Evolutionary conservation across 225 moss, liverwort and hornwort species (phyloP), one percentile per base, ranked within the genome.

Genomic region (Marchantia polymorpha): DNA sequence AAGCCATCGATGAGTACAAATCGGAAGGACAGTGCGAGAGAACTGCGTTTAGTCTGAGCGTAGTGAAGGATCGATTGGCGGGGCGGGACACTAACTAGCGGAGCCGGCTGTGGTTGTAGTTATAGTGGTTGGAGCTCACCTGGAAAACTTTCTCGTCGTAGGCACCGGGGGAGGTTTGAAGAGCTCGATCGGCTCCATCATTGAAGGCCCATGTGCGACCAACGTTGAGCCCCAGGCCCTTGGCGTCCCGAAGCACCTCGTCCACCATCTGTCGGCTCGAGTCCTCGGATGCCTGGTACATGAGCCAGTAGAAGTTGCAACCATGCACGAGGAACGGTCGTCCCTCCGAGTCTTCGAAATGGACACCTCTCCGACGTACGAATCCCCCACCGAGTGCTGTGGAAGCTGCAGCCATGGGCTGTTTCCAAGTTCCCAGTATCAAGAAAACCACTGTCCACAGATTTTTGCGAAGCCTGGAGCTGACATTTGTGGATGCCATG

Each of bases 171-270:
- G 83, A 72, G 64, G 49, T 80, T 74, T 92, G 92, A 25, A 92
- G 89, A 54, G 91, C 88, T 30, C 66, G 61, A 77, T 67, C 47
- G 48, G 15, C 79, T 0, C 92, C 92, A 49, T 92, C 92, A 6
- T 91, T 84, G 73, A 92, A 92, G 7, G 92, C 92, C 92, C 92
- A 92, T 22, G 90, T 79, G 12, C 92, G 92, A 77, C 87, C 89
- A 0, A 92, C 92, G 5, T 86, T 92, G 13, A 84, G 64, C 2
- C 92, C 92, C 7, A 88, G 82, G 17, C 86, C 63, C 0, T 86
- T 85, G 0, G 90, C 82, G 39, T 90, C 68, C 7, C 27, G 75
- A 0, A 92, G 65, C 22, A 86, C 89, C 52, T 85, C 74, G 59
- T 80, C 85, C 69, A 92, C 92, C 8, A 84, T 58, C 7, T 64